Evolutionary conservation across 257 asterid genomes (phyloP).

Genomic region (Nicotiana otophora): DNA sequence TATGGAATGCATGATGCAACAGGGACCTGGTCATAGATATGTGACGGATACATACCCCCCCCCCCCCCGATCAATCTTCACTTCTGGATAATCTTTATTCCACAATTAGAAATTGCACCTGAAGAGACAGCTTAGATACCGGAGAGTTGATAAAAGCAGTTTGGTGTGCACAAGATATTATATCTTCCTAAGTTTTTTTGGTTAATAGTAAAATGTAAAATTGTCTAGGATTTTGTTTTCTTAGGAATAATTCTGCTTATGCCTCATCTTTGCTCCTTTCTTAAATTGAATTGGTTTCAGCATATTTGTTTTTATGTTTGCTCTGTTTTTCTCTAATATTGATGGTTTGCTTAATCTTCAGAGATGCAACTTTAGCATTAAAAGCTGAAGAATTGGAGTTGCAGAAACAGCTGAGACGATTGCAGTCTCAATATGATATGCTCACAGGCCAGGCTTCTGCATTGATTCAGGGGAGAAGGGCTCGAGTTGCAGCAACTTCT

Average conservation of each 20-base stretch:
- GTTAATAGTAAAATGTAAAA: not conserved
- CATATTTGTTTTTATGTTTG: not conserved
- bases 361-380: conserved; percentile 83
- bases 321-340: conserved; percentile 19
- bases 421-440: conserved; percentile 79
- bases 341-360: conserved; percentile 30
- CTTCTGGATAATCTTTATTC: not conserved
- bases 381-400: conserved; percentile 87
- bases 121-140: not conserved
- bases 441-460: conserved; percentile 87
- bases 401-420: conserved; percentile 82
- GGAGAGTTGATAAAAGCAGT: not conserved
- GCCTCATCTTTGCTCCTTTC: not conserved
- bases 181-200: not conserved
- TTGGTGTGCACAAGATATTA: not conserved
- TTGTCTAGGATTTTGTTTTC: too few relatives aligned
- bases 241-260: not conserved
- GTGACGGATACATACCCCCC: not conserved
- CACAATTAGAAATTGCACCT: not conserved
- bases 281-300: not conserved
- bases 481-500: conserved; percentile 91
- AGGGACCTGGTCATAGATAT: not conserved
- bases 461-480: conserved; percentile 92
- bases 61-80: not conserved
- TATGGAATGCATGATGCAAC: not conserved